Evolutionary conservation across 257 asterid genomes (phyloP).

Genomic region (Primulina eburnea): DNA sequence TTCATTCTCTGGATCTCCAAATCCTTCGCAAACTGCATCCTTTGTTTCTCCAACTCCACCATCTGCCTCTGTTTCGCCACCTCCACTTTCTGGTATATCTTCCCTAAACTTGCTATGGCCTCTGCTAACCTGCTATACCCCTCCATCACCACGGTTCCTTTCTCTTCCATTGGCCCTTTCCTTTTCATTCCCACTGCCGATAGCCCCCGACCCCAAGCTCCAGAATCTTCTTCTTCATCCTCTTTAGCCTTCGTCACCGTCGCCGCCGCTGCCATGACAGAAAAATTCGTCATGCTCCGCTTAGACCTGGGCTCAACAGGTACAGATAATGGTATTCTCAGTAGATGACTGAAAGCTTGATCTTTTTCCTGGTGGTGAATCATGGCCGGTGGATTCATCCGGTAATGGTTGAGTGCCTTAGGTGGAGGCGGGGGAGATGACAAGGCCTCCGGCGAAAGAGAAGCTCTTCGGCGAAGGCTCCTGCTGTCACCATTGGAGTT

Average conservation of each 20-base stretch:
- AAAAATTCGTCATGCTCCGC: constrained; percentile 57
- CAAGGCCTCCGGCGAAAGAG: constrained; percentile 38
- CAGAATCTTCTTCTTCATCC: constrained; percentile 39
- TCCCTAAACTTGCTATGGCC: constrained; percentile 60
- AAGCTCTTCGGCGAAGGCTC: constrained; percentile 36
- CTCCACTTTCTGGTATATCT: constrained; percentile 74
- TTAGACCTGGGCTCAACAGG: constrained; percentile 88
- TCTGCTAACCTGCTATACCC: constrained; percentile 65
- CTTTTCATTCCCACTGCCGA: constrained; percentile 31
- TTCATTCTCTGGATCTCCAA: constrained; percentile 88
- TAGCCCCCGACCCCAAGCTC: constrained; percentile 26
- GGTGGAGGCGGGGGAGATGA: constrained; percentile 38
- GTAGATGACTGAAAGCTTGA: constrained; percentile 29
- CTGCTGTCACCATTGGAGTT: constrained; percentile 25
- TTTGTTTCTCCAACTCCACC: constrained; percentile 88
- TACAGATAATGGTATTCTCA: constrained; percentile 43
- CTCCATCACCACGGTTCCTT: constrained; percentile 22
- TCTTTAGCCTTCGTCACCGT: constrained; percentile 54
- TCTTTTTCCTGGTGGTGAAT: constrained; percentile 16
- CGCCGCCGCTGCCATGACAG: constrained; percentile 69
- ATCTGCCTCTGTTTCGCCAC: constrained; percentile 75
- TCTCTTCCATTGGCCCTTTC: constrained; percentile 9
- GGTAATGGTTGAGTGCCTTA: constrained; percentile 16
- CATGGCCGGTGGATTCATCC: constrained; percentile 27
- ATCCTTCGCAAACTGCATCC: constrained; percentile 82